Evolutionary conservation across 805 yeast genomes (phyloP), one percentile per base, ranked within the genome.

Genomic region (Spathaspora arborariae): DNA sequence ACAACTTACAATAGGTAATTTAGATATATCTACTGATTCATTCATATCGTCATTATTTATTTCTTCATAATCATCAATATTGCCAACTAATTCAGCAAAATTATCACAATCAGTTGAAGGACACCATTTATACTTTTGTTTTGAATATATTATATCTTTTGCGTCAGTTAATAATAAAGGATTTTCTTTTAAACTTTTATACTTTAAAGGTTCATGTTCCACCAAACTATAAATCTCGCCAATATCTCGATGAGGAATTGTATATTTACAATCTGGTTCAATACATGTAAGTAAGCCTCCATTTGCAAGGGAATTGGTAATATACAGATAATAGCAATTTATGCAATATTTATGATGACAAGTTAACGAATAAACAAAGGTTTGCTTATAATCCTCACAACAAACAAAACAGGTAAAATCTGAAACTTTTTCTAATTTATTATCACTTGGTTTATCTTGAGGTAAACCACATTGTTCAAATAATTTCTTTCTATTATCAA

Each of bases 71-170:
- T 58, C 44, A 7, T 42, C 36, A 13, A 38, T 19, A 20, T 42
- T 38, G 4, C 24, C 30, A 2, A 57, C 30, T 10, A 60, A 39
- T 48, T 70, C 68, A n/a, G 88, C 74, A 20, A 88, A 74, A 39
- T 75, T 67, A 38, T 75, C 71, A 61, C 97, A 87, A 58, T 86
- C 96, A 0, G 91, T 84, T 1, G 86, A 84, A 0, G 97, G 96
- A 63, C 98, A 91, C 85, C 89, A 84, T 53, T 77, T 79, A 55
- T 75, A 81, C 40, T 72, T 73, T 39, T 68, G 62, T 48, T 78
- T 75, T 13, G 55, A 42, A 18, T 76, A 76, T n/a, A 84, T 76
- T 56, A 74, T 83, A 21, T 71, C 62, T 47, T 51, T 77, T 7
- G 82, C 72, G 52, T 59, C 63, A 53, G 79, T 76, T 13, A 46